Base-by-base conservation (phyloP, 2,329 filamentous ascomycete genomes). In the Periconia macrospinosa region DNA sequence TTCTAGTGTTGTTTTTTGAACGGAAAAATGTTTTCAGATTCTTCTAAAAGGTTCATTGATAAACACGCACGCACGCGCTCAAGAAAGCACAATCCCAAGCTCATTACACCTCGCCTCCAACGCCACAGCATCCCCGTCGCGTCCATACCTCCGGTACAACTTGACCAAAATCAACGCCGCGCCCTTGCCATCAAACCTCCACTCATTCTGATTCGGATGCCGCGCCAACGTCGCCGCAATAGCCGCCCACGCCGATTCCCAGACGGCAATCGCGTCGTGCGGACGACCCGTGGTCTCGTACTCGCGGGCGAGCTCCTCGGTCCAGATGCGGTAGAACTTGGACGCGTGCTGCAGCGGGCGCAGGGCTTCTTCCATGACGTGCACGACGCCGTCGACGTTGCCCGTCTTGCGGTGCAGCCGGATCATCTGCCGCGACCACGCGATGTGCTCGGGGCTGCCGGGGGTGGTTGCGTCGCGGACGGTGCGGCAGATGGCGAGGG, bases 341-440 rank as follows among this genome's bases (percentile, higher is more conserved):
- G 40, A 35, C 2, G 37, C 40, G 10, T 46, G 45, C 6, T 45
- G 15, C 20, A 53, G 37, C 35, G 44, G 45, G n/a, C 20, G 45
- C 51, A 46, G 49, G 33, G 49, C 51, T 9, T 53, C 51, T 30
- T 45, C 47, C 14, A 30, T 44, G 40, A 53, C 47, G 2, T 13
- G 13, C 6, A 53, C 30, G 10, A 41, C 51, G 27, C 35, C 51
- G 2, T 6, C 46, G 23, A 37, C 9, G 10, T 45, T 27, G 13
- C 23, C 14, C 15, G 7, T 11, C 15, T 20, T 18, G 19, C 49
- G 20, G 27, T 40, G 30, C 51, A 49, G 49, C 2, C 30, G 51
- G 17, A 53, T 53, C 23, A 37, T 15, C 18, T 49, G 46, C 2
- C 51, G 45, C 30, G 51, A 53, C 51, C 51, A 53, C 2, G 51